phyloP scores from a whole-genome alignment of 805 yeast genomes.

The Candida parachauliodes region DNA sequence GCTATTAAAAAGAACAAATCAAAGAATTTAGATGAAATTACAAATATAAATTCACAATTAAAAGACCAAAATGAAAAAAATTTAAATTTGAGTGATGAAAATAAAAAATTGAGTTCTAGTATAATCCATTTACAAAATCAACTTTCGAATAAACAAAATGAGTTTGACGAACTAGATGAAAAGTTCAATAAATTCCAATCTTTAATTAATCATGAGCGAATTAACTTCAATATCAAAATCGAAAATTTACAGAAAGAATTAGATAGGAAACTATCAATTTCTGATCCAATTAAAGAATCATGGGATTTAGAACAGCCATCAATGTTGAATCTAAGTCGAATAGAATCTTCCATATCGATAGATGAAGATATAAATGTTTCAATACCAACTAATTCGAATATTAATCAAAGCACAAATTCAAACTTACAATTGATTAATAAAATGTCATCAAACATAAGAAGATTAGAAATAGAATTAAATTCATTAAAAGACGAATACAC shows the following conservation, averaged over 20 bases:
- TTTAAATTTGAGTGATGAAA: conserved; percentile 18
- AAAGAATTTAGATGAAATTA: conserved; percentile 35
- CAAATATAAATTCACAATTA: conserved; percentile 16
- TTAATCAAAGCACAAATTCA: conserved; percentile 13
- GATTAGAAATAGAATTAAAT: conserved; percentile 74
- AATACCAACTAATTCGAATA: conserved; percentile 14
- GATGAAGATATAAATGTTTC: background rate
- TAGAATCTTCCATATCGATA: background rate
- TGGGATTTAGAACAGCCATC: conserved; percentile 2
- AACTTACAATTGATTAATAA: conserved; percentile 66
- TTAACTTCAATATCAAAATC: conserved; percentile 24
- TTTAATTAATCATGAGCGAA: conserved; percentile 29
- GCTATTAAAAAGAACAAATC: conserved; percentile 23
- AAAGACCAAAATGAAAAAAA: conserved; percentile 14
- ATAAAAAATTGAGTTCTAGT: conserved; percentile 26
- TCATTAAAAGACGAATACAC: conserved; percentile 61
- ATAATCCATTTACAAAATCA: conserved; percentile 17
- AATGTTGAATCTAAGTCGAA: background rate
- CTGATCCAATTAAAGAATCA: background rate
- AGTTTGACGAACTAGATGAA: conserved; percentile 13
- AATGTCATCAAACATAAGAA: conserved; percentile 70
- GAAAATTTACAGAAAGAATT: conserved; percentile 16
- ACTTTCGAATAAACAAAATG: conserved; percentile 20
- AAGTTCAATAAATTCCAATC: conserved; percentile 30
- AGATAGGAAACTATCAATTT: conserved; percentile 10